Conservation (phyloP, 1,139 yeast species). For the Nakaseomyces delphensis region DNA sequence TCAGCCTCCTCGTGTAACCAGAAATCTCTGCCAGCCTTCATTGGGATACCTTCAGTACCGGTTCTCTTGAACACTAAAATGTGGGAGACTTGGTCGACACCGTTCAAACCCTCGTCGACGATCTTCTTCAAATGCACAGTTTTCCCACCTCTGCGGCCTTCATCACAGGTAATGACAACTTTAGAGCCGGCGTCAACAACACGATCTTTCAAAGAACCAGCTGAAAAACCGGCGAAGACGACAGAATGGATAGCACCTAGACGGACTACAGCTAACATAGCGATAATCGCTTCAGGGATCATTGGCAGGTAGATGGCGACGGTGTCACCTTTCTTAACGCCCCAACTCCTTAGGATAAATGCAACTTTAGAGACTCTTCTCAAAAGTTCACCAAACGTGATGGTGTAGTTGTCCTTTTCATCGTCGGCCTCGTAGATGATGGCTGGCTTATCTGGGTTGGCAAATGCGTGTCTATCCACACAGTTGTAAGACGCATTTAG, state of each 20-base stretch:
- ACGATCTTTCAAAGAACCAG: conserved; percentile 88
- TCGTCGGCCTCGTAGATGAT: conserved; percentile 94
- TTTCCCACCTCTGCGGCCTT: conserved; percentile 93
- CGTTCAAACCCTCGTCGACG: conserved; percentile 80
- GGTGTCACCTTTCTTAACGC: conserved; percentile 86
- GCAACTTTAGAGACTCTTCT: conserved; percentile 85
- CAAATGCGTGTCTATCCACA: conserved; percentile 91
- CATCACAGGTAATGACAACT: conserved; percentile 88
- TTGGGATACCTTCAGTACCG: conserved; percentile 45
- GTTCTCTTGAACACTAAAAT: conserved; percentile 83
- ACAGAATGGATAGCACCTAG: conserved; percentile 94
- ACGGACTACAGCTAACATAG: conserved; percentile 86
- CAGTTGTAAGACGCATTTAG: conserved; percentile 91
- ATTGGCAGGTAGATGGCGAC: conserved; percentile 96
- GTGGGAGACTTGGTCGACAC: conserved; percentile 70
- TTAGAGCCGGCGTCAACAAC: conserved; percentile 78
- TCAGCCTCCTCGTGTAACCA: conserved; percentile 88
- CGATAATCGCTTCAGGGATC: conserved; percentile 91
- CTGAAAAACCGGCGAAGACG: conserved; percentile 92
- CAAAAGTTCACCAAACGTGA: conserved; percentile 81
- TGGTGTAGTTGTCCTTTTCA: conserved; percentile 59
- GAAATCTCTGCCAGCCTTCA: conserved; percentile 78
- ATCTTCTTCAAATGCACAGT: conserved; percentile 70
- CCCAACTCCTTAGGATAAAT: conserved; percentile 78
- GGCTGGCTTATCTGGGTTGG: conserved; percentile 81